phyloP scores from a whole-genome alignment of 164 flowering plant genomes.

The Stephania cephalantha region DNA sequence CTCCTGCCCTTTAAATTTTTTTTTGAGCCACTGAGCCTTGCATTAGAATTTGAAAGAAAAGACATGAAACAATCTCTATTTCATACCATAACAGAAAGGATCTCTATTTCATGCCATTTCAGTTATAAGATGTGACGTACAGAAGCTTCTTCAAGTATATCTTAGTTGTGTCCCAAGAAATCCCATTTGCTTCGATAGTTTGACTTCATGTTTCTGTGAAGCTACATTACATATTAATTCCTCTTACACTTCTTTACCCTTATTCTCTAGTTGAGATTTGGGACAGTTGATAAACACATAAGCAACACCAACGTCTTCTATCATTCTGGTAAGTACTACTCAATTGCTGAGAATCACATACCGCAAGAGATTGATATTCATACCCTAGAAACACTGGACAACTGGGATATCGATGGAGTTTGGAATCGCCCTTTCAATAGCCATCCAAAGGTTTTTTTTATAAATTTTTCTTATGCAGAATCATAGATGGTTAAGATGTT shows the following conservation, averaged over 20 bases:
- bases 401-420: conserved; percentile 42
- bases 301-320: conserved; percentile 64
- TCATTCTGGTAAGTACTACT: conserved; percentile 43
- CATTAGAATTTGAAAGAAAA: no score
- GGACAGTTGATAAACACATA: conserved; percentile 28
- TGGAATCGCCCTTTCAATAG: conserved; percentile 59
- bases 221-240: not conserved
- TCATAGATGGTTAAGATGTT: not conserved
- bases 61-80: no score
- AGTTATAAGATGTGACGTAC: not conserved
- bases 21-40: no score
- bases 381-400: conserved; percentile 28
- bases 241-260: not conserved
- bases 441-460: conserved; percentile 52
- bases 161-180: no score
- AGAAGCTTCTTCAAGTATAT: no score
- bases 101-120: no score
- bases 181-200: no score
- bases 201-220: not conserved
- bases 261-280: conserved; percentile 38
- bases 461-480: not conserved
- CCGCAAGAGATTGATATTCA: conserved; percentile 54
- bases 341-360: conserved; percentile 43
- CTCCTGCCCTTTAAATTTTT: no score
- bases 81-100: no score